phyloP scores from a whole-genome alignment of 345 rosid genomes.

The Rhodamnia rubescens region DNA sequence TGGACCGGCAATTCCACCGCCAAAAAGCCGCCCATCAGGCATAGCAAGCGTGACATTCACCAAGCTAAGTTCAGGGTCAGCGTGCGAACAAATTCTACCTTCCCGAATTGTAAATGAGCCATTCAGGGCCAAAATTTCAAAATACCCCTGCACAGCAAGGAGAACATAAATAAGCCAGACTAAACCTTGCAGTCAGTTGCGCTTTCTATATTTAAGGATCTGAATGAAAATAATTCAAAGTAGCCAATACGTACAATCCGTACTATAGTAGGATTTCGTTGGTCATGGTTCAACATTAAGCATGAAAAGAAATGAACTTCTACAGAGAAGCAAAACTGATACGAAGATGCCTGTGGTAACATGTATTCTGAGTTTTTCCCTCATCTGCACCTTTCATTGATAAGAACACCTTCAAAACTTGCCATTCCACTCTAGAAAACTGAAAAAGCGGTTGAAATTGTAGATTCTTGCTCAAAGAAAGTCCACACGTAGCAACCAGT shows the following conservation, averaged over 20 bases:
- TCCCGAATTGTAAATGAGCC: conserved; percentile 9
- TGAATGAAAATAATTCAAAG: not conserved
- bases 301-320: not conserved
- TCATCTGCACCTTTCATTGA: not conserved
- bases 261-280: not conserved
- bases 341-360: not conserved
- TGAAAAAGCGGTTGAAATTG: not conserved
- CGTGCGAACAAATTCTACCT: not conserved
- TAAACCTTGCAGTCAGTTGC: not conserved
- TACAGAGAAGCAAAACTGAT: not conserved
- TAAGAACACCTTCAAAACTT: not conserved
- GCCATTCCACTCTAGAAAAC: not conserved
- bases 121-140: conserved; percentile 17
- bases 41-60: conserved; percentile 17
- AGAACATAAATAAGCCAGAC: not conserved
- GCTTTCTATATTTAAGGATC: not conserved
- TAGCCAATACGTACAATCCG: not conserved
- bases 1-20: conserved; percentile 29
- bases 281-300: not conserved
- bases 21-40: conserved; percentile 23
- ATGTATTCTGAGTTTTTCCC: not conserved
- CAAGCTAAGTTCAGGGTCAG: not conserved
- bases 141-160: not conserved
- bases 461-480: not conserved
- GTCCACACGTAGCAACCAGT: not conserved